phyloP scores from a whole-genome alignment of 805 yeast genomes.

The Pichia eremophila region DNA sequence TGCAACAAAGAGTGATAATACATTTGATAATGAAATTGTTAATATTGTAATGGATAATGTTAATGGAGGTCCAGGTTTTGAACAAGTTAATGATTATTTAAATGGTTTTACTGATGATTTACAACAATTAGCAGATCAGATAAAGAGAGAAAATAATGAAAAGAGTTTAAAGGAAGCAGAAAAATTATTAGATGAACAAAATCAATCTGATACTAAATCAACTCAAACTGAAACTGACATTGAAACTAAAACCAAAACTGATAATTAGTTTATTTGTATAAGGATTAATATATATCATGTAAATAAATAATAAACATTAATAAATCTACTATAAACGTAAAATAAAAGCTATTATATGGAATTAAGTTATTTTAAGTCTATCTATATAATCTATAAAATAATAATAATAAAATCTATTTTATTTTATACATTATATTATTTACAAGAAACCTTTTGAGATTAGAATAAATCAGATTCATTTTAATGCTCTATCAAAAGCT shows the following conservation, averaged over 20 bases:
- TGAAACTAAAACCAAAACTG: too few relatives aligned
- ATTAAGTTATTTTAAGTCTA: too few relatives aligned
- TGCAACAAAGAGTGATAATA: constrained; percentile 13
- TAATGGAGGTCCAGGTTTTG: constrained; percentile 25
- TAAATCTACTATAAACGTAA: too few relatives aligned
- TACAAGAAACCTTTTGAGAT: background rate
- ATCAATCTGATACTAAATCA: background rate
- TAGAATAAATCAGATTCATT: background rate
- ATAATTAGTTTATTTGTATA: too few relatives aligned
- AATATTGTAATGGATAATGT: constrained; percentile 24
- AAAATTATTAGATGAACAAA: background rate
- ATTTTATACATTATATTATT: background rate
- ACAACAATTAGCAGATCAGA: constrained; percentile 17
- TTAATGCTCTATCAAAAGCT: constrained; percentile 71
- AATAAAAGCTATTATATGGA: too few relatives aligned
- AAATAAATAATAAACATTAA: too few relatives aligned
- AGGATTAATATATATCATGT: too few relatives aligned
- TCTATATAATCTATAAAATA: too few relatives aligned
- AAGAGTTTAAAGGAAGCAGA: constrained; percentile 1
- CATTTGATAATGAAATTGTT: constrained; percentile 20
- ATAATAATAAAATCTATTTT: too few relatives aligned
- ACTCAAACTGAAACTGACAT: too few relatives aligned
- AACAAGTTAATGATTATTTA: constrained; percentile 23
- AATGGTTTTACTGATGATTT: constrained; percentile 20
- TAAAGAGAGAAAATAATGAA: constrained; percentile 14